Percentiles rank a stretch among this genome's conserved stretches.
Conservation (phyloP, 192 early-diverging fungal genomes). For the Allomyces macrogynus region DNA sequence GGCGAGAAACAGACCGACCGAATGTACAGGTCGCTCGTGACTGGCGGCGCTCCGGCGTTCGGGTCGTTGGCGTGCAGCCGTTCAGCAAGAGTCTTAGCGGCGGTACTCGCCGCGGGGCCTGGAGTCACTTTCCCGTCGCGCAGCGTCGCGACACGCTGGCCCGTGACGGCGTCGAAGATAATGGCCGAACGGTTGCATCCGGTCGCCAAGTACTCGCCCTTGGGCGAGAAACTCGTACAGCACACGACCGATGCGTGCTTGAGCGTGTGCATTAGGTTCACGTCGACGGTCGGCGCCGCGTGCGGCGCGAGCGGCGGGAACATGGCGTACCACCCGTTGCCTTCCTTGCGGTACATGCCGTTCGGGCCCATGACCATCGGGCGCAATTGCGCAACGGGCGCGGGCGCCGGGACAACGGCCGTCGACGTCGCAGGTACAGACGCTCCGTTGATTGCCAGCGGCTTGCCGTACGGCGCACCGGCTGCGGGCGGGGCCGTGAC, state of each 20-base stretch:
- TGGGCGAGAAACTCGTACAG: slow-evolving; percentile 85
- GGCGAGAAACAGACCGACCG: slow-evolving; percentile 91
- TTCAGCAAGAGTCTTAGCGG: neutral
- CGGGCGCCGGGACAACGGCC: slow-evolving; percentile 32
- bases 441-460: neutral
- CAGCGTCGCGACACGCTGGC: slow-evolving; percentile 26
- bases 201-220: slow-evolving; percentile 78
- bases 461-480: neutral
- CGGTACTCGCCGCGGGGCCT: too few relatives aligned
- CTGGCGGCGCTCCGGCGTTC: neutral
- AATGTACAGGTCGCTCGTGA: slow-evolving; percentile 65
- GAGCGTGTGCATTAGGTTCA: slow-evolving; percentile 21
- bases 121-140: neutral
- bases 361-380: slow-evolving; percentile 4
- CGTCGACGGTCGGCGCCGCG: slow-evolving; percentile 9
- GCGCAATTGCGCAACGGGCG: slow-evolving; percentile 43
- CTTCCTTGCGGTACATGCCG: slow-evolving; percentile 17
- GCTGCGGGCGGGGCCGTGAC: neutral
- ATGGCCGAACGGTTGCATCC: slow-evolving; percentile 80
- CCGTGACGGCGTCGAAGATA: slow-evolving; percentile 69
- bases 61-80: neutral
- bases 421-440: slow-evolving; percentile 28
- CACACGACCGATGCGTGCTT: slow-evolving; percentile 77
- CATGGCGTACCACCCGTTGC: slow-evolving; percentile 12
- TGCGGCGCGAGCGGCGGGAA: slow-evolving; percentile 4